These are phyloP conservation scores for Desmodesmus armatus DNA, from an alignment of 139 green algal species.

Conservation along the genomic window DNA sequence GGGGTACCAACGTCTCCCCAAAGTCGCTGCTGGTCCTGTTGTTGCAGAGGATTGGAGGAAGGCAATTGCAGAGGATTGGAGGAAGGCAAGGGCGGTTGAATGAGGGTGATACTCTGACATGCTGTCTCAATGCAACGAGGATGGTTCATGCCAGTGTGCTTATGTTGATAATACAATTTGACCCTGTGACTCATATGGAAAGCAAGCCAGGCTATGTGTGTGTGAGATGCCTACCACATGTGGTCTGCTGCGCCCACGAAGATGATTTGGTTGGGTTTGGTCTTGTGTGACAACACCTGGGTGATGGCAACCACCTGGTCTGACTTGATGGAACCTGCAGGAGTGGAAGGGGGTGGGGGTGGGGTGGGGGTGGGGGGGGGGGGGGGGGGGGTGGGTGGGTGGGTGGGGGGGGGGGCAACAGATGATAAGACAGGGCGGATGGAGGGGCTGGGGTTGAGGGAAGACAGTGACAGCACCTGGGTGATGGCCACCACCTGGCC, in stretches of 20 bases:
- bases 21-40: constrained; percentile 50
- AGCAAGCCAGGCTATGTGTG: no score
- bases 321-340: constrained; percentile 27
- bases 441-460: neutral
- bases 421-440: neutral
- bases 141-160: no score
- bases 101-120: no score
- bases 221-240: constrained; percentile 60
- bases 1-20: constrained; percentile 45
- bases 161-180: no score
- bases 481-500: constrained; percentile 43
- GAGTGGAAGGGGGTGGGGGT: neutral
- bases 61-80: no score
- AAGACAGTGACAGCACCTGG: constrained; percentile 29
- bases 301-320: constrained; percentile 43
- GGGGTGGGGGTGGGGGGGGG: no score
- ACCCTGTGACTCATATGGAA: no score
- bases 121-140: no score
- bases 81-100: no score
- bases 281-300: constrained; percentile 46
- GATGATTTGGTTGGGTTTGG: constrained; percentile 42
- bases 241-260: constrained; percentile 46
- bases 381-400: no score
- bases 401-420: no score
- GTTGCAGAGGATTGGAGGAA: no score